These are phyloP conservation scores for Crassisporium funariophilum DNA, from an alignment of 768 basidiomycete genomes.

Conservation along the genomic window DNA sequence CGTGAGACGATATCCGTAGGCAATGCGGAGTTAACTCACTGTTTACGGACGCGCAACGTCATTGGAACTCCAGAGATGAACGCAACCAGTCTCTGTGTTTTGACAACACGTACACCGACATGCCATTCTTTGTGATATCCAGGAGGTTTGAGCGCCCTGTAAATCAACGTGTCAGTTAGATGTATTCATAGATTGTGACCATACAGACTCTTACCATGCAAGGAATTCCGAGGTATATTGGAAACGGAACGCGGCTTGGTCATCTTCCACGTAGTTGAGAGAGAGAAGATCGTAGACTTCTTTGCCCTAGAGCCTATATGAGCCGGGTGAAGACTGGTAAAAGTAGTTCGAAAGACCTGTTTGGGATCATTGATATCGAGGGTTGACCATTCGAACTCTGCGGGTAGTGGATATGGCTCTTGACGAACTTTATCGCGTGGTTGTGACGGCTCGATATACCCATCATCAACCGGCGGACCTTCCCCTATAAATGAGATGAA, in stretches of 20 bases:
- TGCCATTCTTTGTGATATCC: slow-evolving; percentile 96
- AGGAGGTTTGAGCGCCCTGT: slow-evolving; percentile 92
- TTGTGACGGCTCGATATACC: slow-evolving; percentile 85
- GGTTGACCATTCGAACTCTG: slow-evolving; percentile 89
- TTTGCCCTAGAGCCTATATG: slow-evolving; percentile 59
- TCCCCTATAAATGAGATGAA: slow-evolving; percentile 47
- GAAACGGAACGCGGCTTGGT: slow-evolving; percentile 95
- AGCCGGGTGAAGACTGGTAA: slow-evolving; percentile 4
- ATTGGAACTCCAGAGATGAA: slow-evolving; percentile 96
- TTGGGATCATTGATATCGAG: slow-evolving; percentile 77
- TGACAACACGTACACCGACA: slow-evolving; percentile 87
- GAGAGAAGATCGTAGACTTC: slow-evolving; percentile 93
- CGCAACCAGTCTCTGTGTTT: slow-evolving; percentile 91
- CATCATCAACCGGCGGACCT: slow-evolving; percentile 69
- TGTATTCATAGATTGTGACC: not conserved
- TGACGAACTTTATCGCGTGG: slow-evolving; percentile 80
- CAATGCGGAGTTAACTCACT: slow-evolving; percentile 51
- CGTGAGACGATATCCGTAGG: not conserved
- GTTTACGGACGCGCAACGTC: slow-evolving; percentile 77
- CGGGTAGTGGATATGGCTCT: slow-evolving; percentile 85
- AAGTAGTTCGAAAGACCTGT: slow-evolving; percentile 52
- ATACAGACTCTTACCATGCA: slow-evolving; percentile 59
- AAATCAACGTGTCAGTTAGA: slow-evolving; percentile 2
- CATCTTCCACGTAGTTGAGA: slow-evolving; percentile 95
- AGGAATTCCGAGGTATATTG: slow-evolving; percentile 95